Evolutionary conservation across 306 rosid species (phyloP), one percentile per base, ranked within the genome.

Genomic region (Pterocarpus santalinus): DNA sequence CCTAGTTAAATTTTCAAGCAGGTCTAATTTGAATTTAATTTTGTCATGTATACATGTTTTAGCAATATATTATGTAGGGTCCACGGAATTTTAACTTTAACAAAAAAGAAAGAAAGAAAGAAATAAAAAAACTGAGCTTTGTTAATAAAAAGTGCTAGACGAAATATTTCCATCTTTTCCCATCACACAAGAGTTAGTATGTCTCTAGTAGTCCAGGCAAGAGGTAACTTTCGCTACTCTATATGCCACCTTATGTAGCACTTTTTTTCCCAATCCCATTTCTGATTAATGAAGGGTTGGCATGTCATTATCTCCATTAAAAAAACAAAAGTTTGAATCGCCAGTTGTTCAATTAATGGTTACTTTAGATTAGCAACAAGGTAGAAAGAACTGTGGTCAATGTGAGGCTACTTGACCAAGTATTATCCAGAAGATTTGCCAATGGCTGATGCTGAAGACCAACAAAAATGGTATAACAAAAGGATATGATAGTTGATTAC

Each of bases 231-330:
- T 35, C 52, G 10, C 53, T 15, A 33, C 6, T 71, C 44, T 33
- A 22, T 17, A 64, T 71, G 33, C 38, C 55, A 43, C 30, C 60
- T 41, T 62, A 44, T 7, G 72, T 9, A 33, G 43, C 14, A 15
- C 12, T 28, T 64, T 14, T 28, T 36, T 3, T 51, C 1, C 9
- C 46, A 68, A 15, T 64, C 0, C 8, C 5, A 65, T 53, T 13
- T 6, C 9, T 55, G 10, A 69, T 73, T 67, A 60, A 62, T 78
- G 44, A 62, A 65, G 17, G 32, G 84, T 78, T 86, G 77, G 47
- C 63, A 69, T 55, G 84, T 78, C 86, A 46, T 16, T 22, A 4
- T 82, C 88, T 34, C 60, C 7, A 12, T 36, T 12, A 22, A 30
- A 72, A 44, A 3, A 4, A 51, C 14, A 11, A 6, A 71, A 2